These are phyloP conservation scores for Scheffersomyces parashehatae DNA, from an alignment of 1,139 yeast species.

Conservation along the genomic window DNA sequence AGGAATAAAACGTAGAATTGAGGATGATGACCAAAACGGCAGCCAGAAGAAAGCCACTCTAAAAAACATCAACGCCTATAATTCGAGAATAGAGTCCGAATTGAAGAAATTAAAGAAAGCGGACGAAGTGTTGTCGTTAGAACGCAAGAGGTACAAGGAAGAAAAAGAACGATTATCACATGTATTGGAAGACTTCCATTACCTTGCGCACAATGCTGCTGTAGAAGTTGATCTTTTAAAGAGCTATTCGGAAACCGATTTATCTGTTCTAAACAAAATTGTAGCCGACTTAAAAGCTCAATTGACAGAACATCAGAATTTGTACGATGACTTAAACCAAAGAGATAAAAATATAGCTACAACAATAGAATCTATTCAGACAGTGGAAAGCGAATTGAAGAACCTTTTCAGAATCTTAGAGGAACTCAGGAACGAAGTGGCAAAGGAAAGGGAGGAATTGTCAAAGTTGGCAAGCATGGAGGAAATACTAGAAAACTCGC, in stretches of 20 bases:
- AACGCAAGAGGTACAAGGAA: conserved; percentile 64
- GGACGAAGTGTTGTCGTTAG: conserved; percentile 66
- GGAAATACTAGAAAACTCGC: conserved; percentile 47
- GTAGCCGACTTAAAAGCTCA: conserved; percentile 57
- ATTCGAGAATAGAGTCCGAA: conserved; percentile 60
- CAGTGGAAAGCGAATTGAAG: conserved; percentile 56
- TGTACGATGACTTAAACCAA: conserved; percentile 44
- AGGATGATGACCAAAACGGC: conserved; percentile 16
- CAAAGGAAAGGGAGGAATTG: conserved; percentile 46
- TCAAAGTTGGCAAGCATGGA: conserved; percentile 41
- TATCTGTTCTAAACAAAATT: conserved; percentile 54
- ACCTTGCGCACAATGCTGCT: conserved; percentile 54
- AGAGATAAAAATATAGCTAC: conserved; percentile 52
- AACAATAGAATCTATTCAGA: conserved; percentile 60
- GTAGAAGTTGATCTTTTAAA: conserved; percentile 61
- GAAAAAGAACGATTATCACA: conserved; percentile 60
- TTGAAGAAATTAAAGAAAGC: conserved; percentile 60
- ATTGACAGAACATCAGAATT: conserved; percentile 33
- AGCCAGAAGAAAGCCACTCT: conserved; percentile 29
- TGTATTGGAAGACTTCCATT: conserved; percentile 55
- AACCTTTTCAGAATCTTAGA: conserved; percentile 54
- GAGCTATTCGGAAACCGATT: conserved; percentile 62
- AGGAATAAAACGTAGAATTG: conserved; percentile 32
- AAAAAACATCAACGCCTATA: conserved; percentile 55
- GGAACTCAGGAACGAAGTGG: conserved; percentile 55